Evolutionary conservation across 176 grass and related monocot species (phyloP).

Genomic region (Juncus inflexus): DNA sequence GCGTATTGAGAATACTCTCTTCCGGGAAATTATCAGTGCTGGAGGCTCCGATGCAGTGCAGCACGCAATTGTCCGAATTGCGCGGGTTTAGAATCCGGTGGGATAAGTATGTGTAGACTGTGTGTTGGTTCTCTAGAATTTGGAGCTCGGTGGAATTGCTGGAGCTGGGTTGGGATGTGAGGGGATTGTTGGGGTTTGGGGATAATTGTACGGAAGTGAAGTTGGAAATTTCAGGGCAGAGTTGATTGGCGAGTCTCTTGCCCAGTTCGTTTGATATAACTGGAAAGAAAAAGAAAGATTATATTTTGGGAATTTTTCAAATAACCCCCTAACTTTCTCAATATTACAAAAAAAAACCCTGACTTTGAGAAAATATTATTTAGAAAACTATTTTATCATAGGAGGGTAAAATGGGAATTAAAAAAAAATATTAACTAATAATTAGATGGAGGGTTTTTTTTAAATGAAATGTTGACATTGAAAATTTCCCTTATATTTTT

Average conservation of each 20-base stretch:
- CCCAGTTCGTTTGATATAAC: constrained; percentile 52
- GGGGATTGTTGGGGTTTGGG: constrained; percentile 25
- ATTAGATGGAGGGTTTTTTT: background rate
- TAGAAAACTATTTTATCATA: background rate
- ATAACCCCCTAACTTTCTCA: background rate
- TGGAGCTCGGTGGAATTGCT: constrained; percentile 33
- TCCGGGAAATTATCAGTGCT: constrained; percentile 84
- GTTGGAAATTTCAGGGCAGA: constrained; percentile 56
- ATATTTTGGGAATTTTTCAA: background rate
- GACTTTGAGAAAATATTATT: background rate
- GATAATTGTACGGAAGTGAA: constrained; percentile 31
- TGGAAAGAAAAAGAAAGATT: constrained; percentile 24
- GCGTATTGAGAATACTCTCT: constrained; percentile 74
- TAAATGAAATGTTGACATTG: background rate
- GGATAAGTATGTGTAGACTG: constrained; percentile 47
- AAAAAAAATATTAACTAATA: background rate
- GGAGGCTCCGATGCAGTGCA: constrained; percentile 57
- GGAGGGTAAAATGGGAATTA: background rate
- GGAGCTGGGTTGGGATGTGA: constrained; percentile 29
- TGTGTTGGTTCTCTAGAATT: constrained; percentile 38
- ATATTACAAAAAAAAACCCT: background rate
- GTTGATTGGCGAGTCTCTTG: constrained; percentile 43
- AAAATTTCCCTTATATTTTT: no score
- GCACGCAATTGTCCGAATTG: constrained; percentile 39
- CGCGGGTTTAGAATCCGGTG: constrained; percentile 33